Base-by-base conservation (phyloP, 2,329 filamentous ascomycete genomes). In the Plenodomus lindquistii region DNA sequence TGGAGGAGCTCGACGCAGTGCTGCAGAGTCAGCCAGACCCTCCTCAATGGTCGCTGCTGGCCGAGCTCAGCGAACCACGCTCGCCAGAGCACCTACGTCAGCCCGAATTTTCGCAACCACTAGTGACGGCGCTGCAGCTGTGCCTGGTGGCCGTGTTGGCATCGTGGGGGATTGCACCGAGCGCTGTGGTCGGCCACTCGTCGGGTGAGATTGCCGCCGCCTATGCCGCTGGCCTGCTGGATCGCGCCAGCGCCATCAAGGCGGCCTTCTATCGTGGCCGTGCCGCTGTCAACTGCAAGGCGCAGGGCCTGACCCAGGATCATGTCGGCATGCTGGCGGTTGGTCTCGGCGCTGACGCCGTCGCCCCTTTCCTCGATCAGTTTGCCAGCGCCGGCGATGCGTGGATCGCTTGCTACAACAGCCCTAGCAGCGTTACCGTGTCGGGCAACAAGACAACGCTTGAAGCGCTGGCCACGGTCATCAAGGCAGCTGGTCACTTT, bases 401-500 rank as follows among this genome's bases (percentile, higher is more conserved):
- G n/a, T n/a, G n/a, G n/a, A n/a, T 62, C 16, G 65, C 64, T 8
- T 66, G 62, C 45, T 55, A 62, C 37, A 80, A 80, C 55, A 70
- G 69, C 11, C 68, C 74, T 2, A 42, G 55, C 0, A 75, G 69
- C 36, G 58, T 77, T 2, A 80, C 77, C 0, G 45, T 79, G 1
- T 77, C 75, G 13, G 77, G 77, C 1, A 73, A 79, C 47, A 45
- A 43, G 0, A 61, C 69, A 44, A 73, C 70, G 7, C 67, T 79
- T 20, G 50, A 65, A 0, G 65, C 71, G 40, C 54, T 70, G 1
- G 11, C 13, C 13, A 62, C 67, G 11, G 46, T 62, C 1, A 54
- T 62, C 1, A 52, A 78, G 1, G 62, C 75, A 16, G 66, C 70
- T 8, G 59, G 71, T 21, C 69, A 68, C 15, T 79, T 78, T 47